A percentile compares a stretch with the other conserved stretches of the same genome.
Conservation (phyloP, 495 filamentous ascomycete genomes). For the Penicillium atrosanguineum region DNA sequence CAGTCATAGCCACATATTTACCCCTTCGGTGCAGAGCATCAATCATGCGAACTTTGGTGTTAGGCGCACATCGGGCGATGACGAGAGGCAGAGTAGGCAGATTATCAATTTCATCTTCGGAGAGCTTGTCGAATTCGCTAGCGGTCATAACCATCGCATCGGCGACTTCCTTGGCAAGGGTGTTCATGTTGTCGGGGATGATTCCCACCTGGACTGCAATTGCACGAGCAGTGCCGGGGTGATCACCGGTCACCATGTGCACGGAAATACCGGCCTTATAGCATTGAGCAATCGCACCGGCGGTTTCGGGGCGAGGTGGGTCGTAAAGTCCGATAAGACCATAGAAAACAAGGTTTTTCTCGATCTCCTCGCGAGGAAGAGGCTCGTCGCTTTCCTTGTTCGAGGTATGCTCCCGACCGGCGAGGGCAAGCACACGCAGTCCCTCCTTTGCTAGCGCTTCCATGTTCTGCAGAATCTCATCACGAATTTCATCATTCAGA, state of each 20-base stretch:
- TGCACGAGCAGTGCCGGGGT: conserved; percentile 61
- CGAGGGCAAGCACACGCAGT: conserved; percentile 63
- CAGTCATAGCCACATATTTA: conserved; percentile 77
- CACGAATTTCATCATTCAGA: conserved; percentile 40
- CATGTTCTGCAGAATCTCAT: conserved; percentile 62
- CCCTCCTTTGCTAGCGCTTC: conserved; percentile 61
- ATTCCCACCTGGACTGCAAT: conserved; percentile 68
- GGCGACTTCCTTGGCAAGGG: conserved; percentile 51
- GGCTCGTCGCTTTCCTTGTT: conserved; percentile 33
- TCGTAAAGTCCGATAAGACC: conserved; percentile 74
- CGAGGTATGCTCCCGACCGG: conserved; percentile 42
- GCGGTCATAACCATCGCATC: conserved; percentile 71
- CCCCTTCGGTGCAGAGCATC: conserved; percentile 67
- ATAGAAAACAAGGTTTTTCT: conserved; percentile 57
- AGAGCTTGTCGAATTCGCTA: conserved; percentile 64
- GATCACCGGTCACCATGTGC: conserved; percentile 73
- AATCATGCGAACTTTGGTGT: conserved; percentile 77
- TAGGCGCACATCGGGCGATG: conserved; percentile 67
- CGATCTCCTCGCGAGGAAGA: conserved; percentile 55
- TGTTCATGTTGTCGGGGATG: conserved; percentile 52
- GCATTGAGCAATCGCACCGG: conserved; percentile 56
- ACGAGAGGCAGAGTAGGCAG: conserved; percentile 66
- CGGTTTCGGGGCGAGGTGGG: conserved; percentile 58
- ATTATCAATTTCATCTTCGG: conserved; percentile 61
- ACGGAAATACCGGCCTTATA: conserved; percentile 69